These are phyloP conservation scores for Chaetomiaceae sp. DNA, from an alignment of 2,329 filamentous ascomycete genomes.

Conservation along the genomic window DNA sequence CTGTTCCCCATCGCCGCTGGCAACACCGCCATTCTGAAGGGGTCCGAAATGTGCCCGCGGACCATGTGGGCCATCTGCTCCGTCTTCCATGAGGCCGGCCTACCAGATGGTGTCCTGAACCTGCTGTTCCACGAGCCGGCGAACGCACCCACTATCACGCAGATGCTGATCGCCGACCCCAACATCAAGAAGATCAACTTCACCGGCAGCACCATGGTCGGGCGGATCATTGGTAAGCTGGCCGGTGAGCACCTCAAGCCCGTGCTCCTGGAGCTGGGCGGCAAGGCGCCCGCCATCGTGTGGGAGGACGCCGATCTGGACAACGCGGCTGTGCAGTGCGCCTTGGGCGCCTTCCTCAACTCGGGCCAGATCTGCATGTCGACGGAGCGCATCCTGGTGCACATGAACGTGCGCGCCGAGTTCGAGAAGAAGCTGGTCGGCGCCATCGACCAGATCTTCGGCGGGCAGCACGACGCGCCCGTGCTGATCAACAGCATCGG, in stretches of 20 bases:
- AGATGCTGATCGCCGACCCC: constrained; percentile 59
- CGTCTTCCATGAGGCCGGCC: constrained; percentile 65
- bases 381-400: constrained; percentile 66
- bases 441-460: constrained; percentile 38
- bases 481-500: constrained; percentile 65
- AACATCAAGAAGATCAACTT: constrained; percentile 78
- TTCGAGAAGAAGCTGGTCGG: constrained; percentile 41
- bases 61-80: constrained; percentile 57
- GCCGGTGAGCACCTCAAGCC: constrained; percentile 74
- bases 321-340: constrained; percentile 61
- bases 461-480: constrained; percentile 56
- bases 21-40: constrained; percentile 72
- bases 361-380: constrained; percentile 81
- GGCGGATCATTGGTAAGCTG: constrained; percentile 62
- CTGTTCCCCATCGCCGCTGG: constrained; percentile 65
- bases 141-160: constrained; percentile 62
- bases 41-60: constrained; percentile 60
- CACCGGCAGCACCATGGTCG: constrained; percentile 70
- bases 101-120: constrained; percentile 70
- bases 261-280: constrained; percentile 72
- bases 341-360: constrained; percentile 65
- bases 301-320: constrained; percentile 74
- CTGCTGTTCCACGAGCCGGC: constrained; percentile 60
- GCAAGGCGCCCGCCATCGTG: constrained; percentile 73
- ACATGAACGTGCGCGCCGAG: constrained; percentile 39